Conservation (phyloP, 2,329 filamentous ascomycete species). For the Emmonsiellopsis sp. region DNA sequence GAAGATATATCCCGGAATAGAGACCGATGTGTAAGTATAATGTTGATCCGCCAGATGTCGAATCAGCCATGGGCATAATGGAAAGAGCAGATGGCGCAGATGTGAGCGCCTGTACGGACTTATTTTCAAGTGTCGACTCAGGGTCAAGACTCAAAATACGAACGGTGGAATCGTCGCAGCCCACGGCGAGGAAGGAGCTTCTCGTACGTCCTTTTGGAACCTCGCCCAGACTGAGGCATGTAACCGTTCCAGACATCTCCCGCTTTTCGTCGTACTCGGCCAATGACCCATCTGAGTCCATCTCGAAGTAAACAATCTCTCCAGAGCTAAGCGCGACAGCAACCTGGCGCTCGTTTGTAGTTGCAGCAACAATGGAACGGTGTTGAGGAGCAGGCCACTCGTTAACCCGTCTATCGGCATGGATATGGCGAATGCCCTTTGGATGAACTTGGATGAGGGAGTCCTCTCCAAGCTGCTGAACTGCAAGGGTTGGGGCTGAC, state of each 20-base stretch:
- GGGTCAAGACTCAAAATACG: slow-evolving; percentile 84
- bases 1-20: slow-evolving; percentile 88
- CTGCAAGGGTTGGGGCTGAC: slow-evolving; percentile 78
- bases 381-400: slow-evolving; percentile 93
- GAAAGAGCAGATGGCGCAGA: slow-evolving; percentile 79
- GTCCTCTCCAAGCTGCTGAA: slow-evolving; percentile 89
- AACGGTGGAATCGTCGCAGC: slow-evolving; percentile 93
- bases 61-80: slow-evolving; percentile 94
- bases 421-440: slow-evolving; percentile 89
- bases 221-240: slow-evolving; percentile 83
- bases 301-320: slow-evolving; percentile 96
- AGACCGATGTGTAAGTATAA: slow-evolving; percentile 94
- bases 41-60: slow-evolving; percentile 76
- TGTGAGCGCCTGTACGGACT: slow-evolving; percentile 87
- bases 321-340: slow-evolving; percentile 89
- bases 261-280: slow-evolving; percentile 93
- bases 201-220: slow-evolving; percentile 82
- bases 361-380: slow-evolving; percentile 86
- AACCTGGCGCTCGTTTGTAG: slow-evolving; percentile 88
- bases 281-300: slow-evolving; percentile 82
- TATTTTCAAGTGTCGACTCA: slow-evolving; percentile 82
- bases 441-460: slow-evolving; percentile 90
- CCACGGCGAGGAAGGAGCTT: slow-evolving; percentile 89
- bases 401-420: slow-evolving; percentile 65
- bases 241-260: slow-evolving; percentile 91